These are phyloP conservation scores for Tetrapisispora nanseiensis DNA, from an alignment of 805 yeast species.

Conservation along the genomic window DNA sequence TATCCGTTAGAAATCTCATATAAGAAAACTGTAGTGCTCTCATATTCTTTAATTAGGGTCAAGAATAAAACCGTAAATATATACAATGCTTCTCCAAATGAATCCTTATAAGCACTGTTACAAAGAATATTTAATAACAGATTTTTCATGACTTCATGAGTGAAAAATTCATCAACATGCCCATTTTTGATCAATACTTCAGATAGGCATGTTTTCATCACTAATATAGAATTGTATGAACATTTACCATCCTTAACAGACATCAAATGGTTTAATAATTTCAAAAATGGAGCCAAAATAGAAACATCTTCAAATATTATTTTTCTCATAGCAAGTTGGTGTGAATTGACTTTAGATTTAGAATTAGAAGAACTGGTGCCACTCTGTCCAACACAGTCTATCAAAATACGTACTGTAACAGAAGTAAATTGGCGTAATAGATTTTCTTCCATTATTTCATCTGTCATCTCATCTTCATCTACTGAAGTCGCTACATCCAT, in stretches of 20 bases:
- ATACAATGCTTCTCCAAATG: constrained; percentile 86
- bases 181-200: constrained; percentile 60
- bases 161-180: constrained; percentile 57
- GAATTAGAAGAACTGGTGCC: constrained; percentile 34
- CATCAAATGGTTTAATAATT: constrained; percentile 65
- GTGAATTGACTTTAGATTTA: constrained; percentile 34
- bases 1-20: constrained; percentile 46
- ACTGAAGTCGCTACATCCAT: constrained; percentile 44
- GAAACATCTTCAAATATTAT: constrained; percentile 54
- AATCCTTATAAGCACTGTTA: constrained; percentile 73
- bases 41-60: constrained; percentile 58
- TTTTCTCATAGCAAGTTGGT: constrained; percentile 57
- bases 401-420: constrained; percentile 74
- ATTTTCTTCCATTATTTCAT: constrained; percentile 97
- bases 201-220: constrained; percentile 63
- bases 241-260: constrained; percentile 84
- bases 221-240: constrained; percentile 78
- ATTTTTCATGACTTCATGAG: constrained; percentile 51
- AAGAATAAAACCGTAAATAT: constrained; percentile 74
- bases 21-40: constrained; percentile 54
- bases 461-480: constrained; percentile 79
- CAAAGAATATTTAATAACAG: constrained; percentile 56
- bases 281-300: constrained; percentile 69
- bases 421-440: constrained; percentile 87
- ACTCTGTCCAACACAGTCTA: constrained; percentile 80